Conservation (phyloP, 257 asterid species). For the Oldenlandia corymbosa region DNA sequence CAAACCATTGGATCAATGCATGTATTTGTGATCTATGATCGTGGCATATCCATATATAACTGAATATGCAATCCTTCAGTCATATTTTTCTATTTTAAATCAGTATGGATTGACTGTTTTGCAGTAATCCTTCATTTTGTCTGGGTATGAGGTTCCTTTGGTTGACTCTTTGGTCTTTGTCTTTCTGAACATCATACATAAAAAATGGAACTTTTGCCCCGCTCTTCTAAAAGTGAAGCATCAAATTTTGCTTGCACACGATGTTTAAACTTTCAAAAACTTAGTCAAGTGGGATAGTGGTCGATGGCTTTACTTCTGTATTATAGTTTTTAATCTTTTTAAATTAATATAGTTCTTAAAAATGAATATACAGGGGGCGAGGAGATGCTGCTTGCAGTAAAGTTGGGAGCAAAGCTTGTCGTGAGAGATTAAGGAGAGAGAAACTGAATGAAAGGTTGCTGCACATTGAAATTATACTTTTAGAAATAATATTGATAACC, state of each 20-base stretch:
- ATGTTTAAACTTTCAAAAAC: not conserved
- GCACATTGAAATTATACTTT: not conserved
- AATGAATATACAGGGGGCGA: constrained; percentile 51
- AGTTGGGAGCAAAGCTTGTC: constrained; percentile 73
- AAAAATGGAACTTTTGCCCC: not conserved
- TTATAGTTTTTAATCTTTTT: not conserved
- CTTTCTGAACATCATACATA: not conserved
- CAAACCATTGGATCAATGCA: not conserved
- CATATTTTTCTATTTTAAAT: no score
- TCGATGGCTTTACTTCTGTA: not conserved
- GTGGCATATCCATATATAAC: no score
- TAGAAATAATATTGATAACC: not conserved
- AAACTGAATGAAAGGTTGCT: constrained; percentile 68
- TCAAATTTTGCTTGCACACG: not conserved
- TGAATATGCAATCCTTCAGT: no score
- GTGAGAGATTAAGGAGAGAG: constrained; percentile 84
- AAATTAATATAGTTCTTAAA: constrained; percentile 9
- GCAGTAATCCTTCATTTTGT: no score
- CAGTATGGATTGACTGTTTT: no score
- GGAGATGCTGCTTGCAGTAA: constrained; percentile 43
- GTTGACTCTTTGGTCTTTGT: no score
- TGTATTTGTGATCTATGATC: not conserved
- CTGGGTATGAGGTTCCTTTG: no score
- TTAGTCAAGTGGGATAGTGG: not conserved
- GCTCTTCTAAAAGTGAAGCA: not conserved